phyloP scores from a whole-genome alignment of 768 basidiomycete genomes.

The Trametes elegans region DNA sequence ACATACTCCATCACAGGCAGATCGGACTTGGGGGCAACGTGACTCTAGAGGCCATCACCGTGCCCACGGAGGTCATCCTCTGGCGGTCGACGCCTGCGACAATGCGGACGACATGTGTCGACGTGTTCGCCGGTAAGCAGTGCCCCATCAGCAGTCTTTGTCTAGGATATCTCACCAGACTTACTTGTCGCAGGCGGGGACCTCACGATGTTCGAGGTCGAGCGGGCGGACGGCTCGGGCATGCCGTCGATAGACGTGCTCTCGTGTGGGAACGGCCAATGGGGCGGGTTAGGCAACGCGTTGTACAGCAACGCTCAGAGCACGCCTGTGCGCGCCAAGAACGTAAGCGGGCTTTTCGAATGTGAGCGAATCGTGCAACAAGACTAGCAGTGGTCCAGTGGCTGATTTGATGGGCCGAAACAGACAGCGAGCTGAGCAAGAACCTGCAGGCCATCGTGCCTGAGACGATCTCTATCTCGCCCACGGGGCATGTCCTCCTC shows the following conservation, averaged over 20 bases:
- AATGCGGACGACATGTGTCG: slow-evolving; percentile 57
- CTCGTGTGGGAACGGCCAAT: slow-evolving; percentile 82
- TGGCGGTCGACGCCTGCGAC: slow-evolving; percentile 52
- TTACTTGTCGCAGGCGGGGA: slow-evolving; percentile 55
- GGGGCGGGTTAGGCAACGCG: slow-evolving; percentile 71
- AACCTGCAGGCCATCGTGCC: slow-evolving; percentile 65
- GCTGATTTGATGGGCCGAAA: slow-evolving; percentile 3
- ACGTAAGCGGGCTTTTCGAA: slow-evolving; percentile 81
- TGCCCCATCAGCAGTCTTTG: too few relatives aligned
- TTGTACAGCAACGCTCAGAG: slow-evolving; percentile 69
- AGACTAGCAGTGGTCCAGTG: too few relatives aligned
- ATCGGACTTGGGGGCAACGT: slow-evolving; percentile 71
- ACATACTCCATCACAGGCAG: slow-evolving; percentile 49
- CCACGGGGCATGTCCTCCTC: slow-evolving; percentile 73
- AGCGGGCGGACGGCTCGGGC: slow-evolving; percentile 42
- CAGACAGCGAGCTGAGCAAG: slow-evolving; percentile 65
- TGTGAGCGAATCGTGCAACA: too few relatives aligned
- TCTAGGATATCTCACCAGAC: too few relatives aligned
- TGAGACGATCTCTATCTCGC: slow-evolving; percentile 62
- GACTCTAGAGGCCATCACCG: slow-evolving; percentile 63
- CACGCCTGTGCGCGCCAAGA: slow-evolving; percentile 69
- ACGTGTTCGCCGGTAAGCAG: slow-evolving; percentile 59
- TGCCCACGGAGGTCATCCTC: slow-evolving; percentile 83
- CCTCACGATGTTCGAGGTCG: slow-evolving; percentile 73
- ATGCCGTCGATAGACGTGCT: slow-evolving; percentile 53